A percentile compares a stretch with the other conserved stretches of the same genome.
phyloP scores from a whole-genome alignment of 352 stramenopile species.

The Lagenidium sp. region DNA sequence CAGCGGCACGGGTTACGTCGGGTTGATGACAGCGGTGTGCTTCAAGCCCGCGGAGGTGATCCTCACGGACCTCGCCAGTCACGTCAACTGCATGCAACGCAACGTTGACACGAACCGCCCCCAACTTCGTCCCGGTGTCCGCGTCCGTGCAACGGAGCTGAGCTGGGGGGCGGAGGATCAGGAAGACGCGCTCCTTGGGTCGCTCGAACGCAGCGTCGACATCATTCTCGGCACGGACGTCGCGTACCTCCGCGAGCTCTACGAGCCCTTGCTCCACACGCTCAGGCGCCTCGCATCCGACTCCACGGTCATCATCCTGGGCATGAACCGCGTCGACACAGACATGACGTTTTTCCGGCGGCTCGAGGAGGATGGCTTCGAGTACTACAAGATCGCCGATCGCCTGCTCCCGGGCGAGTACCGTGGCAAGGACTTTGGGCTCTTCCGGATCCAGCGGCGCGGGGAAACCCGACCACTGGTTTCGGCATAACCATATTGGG shows the following conservation, averaged over 20 bases:
- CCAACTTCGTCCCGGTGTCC: constrained; percentile 17
- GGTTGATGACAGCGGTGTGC: constrained; percentile 48
- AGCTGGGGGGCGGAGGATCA: constrained; percentile 39
- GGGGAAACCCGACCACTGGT: too few species aligned
- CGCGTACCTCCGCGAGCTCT: constrained; percentile 63
- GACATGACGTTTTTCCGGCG: constrained; percentile 51
- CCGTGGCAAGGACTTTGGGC: constrained; percentile 68
- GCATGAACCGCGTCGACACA: constrained; percentile 66
- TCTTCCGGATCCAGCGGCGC: constrained; percentile 59
- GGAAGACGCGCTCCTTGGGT: constrained; percentile 31
- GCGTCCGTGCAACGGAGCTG: constrained; percentile 48
- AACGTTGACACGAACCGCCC: constrained; percentile 46
- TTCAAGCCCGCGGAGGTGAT: constrained; percentile 49
- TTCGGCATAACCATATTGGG: too few species aligned
- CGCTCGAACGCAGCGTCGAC: constrained; percentile 24
- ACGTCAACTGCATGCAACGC: constrained; percentile 43
- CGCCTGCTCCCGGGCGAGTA: constrained; percentile 38
- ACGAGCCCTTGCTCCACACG: constrained; percentile 63
- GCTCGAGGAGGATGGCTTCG: constrained; percentile 58
- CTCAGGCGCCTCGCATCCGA: constrained; percentile 30
- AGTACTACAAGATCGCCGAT: constrained; percentile 79
- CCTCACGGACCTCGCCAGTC: constrained; percentile 54
- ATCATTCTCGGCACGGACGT: constrained; percentile 79
- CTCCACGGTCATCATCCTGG: constrained; percentile 53
- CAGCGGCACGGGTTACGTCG: constrained; percentile 71